Conservation (phyloP, 768 basidiomycete genomes). For the Coprinellus aureogranulatus region DNA sequence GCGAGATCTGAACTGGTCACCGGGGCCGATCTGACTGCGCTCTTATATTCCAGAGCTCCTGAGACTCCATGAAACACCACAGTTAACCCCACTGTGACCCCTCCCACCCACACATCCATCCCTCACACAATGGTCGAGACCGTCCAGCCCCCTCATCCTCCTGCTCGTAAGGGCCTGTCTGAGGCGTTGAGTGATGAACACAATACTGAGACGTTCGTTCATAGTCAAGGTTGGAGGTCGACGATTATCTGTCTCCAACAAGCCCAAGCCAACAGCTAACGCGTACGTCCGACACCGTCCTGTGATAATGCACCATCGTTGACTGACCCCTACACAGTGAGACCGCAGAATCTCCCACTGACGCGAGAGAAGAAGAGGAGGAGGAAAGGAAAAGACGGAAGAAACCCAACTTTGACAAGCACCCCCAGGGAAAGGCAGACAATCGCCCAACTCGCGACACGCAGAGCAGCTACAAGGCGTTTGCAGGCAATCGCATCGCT, state of each 20-base stretch:
- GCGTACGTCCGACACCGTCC: no score
- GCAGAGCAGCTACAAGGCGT: slow-evolving; percentile 25
- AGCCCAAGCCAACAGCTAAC: slow-evolving; percentile 4
- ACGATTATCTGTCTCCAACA: slow-evolving; percentile 13
- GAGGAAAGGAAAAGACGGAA: slow-evolving; percentile 49
- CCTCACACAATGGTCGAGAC: slow-evolving; percentile 14
- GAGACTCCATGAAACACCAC: background rate
- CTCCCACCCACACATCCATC: background rate
- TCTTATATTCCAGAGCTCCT: background rate
- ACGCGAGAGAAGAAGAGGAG: slow-evolving; percentile 30
- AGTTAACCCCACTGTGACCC: background rate
- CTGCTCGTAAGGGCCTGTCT: slow-evolving; percentile 42
- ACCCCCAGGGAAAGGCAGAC: slow-evolving; percentile 45
- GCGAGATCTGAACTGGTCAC: background rate
- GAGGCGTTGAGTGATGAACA: no score
- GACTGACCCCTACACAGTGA: background rate
- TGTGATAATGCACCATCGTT: no score
- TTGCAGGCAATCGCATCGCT: slow-evolving; percentile 48
- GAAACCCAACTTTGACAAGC: slow-evolving; percentile 40
- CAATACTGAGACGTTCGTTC: no score
- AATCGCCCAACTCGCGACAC: slow-evolving; percentile 49
- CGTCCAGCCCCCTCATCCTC: slow-evolving; percentile 35
- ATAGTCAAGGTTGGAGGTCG: slow-evolving; percentile 30
- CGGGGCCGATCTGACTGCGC: background rate
- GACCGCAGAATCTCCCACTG: slow-evolving; percentile 15